These are phyloP conservation scores for Knufia fluminis DNA, from an alignment of 2,329 filamentous ascomycete species.

Conservation along the genomic window DNA sequence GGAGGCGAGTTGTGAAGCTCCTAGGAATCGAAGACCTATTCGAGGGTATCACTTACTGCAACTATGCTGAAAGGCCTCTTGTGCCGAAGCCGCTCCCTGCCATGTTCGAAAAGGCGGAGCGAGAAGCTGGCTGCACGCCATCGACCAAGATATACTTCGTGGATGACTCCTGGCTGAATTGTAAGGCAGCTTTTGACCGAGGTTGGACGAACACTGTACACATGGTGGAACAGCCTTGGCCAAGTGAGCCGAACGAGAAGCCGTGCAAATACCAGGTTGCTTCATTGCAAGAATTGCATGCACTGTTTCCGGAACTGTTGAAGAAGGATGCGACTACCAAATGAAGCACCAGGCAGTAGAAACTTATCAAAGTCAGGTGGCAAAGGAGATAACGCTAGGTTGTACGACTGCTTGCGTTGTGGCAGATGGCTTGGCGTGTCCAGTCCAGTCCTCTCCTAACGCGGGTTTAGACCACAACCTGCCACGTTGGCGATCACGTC, in stretches of 20 bases:
- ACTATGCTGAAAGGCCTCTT: constrained; percentile 65
- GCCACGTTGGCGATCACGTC: no score
- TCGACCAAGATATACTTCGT: constrained; percentile 80
- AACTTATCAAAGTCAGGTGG: no score
- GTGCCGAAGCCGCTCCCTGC: constrained; percentile 77
- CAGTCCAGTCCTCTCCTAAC: no score
- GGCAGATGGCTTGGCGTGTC: no score
- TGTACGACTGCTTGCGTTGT: no score
- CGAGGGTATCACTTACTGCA: constrained; percentile 89
- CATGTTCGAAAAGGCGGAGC: constrained; percentile 86
- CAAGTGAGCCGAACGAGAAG: constrained; percentile 52
- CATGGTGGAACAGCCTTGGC: constrained; percentile 64
- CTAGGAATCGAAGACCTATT: constrained; percentile 80
- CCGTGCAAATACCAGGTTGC: constrained; percentile 68
- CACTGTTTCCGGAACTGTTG: constrained; percentile 77
- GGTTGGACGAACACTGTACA: constrained; percentile 77
- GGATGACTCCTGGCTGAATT: constrained; percentile 83
- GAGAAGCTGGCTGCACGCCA: constrained; percentile 62
- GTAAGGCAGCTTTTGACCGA: constrained; percentile 61
- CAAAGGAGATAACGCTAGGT: no score
- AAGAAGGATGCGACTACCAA: constrained; percentile 35
- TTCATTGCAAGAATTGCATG: constrained; percentile 64
- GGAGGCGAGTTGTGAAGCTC: constrained; percentile 67
- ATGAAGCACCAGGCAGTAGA: not conserved
- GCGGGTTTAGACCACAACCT: no score